phyloP scores from a whole-genome alignment of 2,329 filamentous ascomycete species.

The Cytospora piceicola region DNA sequence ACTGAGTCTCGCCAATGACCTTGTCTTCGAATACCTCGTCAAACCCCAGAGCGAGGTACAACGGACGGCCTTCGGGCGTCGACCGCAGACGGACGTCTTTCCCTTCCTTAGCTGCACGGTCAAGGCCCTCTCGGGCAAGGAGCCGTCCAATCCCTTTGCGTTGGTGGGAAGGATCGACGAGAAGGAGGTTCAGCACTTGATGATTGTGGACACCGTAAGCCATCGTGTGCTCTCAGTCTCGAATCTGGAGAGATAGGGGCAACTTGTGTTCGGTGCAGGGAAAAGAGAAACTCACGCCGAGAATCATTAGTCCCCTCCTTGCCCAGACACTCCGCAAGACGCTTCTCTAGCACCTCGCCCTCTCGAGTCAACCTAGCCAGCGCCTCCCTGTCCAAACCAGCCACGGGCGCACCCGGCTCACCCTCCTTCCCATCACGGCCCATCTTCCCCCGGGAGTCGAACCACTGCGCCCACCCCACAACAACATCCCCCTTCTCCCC shows the following conservation, averaged over 20 bases:
- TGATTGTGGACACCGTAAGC: background rate
- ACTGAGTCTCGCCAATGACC: conserved; percentile 10
- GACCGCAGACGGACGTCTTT: conserved; percentile 33
- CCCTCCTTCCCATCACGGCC: background rate
- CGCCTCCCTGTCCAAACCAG: conserved; percentile 17
- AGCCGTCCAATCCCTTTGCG: conserved; percentile 36
- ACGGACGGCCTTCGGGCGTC: conserved; percentile 31
- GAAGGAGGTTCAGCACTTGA: conserved; percentile 34
- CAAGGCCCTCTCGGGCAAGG: conserved; percentile 34
- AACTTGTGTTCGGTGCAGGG: background rate
- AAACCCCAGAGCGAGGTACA: conserved; percentile 36
- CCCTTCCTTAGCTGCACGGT: conserved; percentile 29
- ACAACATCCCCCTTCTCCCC: conserved; percentile 3
- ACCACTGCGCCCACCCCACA: conserved; percentile 26
- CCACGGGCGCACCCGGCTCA: background rate
- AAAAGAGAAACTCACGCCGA: conserved; percentile 5
- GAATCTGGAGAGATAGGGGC: background rate
- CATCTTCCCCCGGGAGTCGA: conserved; percentile 3
- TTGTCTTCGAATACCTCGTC: conserved; percentile 24
- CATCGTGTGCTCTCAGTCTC: background rate
- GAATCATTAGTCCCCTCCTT: background rate
- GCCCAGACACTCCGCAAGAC: conserved; percentile 3
- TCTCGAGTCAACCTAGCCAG: background rate
- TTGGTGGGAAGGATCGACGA: conserved; percentile 35
- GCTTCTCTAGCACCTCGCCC: conserved; percentile 10